Evolutionary conservation across 1,139 yeast genomes (phyloP), one percentile per base, ranked within the genome.

Genomic region (Hansenula lynferdii): DNA sequence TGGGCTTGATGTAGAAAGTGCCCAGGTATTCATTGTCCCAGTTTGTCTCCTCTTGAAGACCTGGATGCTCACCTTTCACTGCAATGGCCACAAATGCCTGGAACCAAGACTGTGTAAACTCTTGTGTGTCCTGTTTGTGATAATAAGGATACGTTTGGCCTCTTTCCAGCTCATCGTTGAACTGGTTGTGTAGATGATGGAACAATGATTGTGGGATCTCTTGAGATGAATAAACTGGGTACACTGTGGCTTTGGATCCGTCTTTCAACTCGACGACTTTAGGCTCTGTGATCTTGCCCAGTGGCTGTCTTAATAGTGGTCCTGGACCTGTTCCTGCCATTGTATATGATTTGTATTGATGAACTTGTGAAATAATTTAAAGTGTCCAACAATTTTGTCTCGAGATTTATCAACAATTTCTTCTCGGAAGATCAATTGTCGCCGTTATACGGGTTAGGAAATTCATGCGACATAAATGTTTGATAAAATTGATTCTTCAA

Each of bases 111-210:
- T 75, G 72, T 43, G 72, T 75, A 60, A 86, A 92, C 42, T 80
- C 80, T 35, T 82, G 80, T 27, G 75, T 63, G 28, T 78, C 72
- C 26, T 85, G 63, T 3, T 75, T 70, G 41, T 85, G 83, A 42
- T 78, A 72, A 50, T 85, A 77, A 1, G 97, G 90, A 51, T 77
- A 81, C 0, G 96, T 85, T 42, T 81, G 83, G 8, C 97, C 97
- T 10, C 80, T 67, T 43, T 81, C 89, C 31, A 90, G 75, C 56
- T 89, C 97, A 67, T 74, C 72, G 57, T 87, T 89, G 65, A 85
- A 82, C 63, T 85, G 90, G 45, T 77, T 81, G 53, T 81, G 77
- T 42, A 90, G 61, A 53, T 79, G 84, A n/a, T 80, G 79, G 26
- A 86, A 60, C 22, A 90, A 65, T 1, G 85, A 81, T 2, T 70